Conservation (phyloP, 2,329 filamentous ascomycete genomes). For the Aspergillus fischeri region DNA sequence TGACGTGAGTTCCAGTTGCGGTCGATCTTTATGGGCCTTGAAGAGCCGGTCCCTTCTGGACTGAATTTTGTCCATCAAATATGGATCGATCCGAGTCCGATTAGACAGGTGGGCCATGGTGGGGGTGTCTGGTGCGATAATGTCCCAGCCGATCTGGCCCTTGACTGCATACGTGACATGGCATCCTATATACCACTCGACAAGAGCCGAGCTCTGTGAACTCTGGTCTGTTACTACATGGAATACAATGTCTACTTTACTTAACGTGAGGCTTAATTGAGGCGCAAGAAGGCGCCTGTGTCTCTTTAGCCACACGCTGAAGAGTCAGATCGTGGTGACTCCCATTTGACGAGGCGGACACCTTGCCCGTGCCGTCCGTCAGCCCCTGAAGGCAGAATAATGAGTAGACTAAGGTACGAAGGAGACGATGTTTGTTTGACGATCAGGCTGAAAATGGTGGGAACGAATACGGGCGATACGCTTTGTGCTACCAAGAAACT, state of each 20-base stretch:
- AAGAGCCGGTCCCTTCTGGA: conserved; percentile 1
- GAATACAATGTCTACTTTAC: not conserved
- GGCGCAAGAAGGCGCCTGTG: not conserved
- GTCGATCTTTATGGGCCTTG: not conserved
- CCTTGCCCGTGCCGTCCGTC: not conserved
- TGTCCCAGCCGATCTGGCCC: not conserved
- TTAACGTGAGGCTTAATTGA: not conserved
- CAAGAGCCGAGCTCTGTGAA: no score
- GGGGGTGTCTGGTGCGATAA: not conserved
- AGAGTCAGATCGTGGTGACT: not conserved
- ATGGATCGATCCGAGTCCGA: not conserved
- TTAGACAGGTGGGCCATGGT: not conserved
- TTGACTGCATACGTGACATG: not conserved
- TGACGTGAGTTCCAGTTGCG: not conserved
- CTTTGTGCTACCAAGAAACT: no score
- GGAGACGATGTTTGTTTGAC: no score
- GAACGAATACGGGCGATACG: no score
- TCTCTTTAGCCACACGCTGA: not conserved
- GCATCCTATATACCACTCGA: no score
- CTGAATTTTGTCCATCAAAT: not conserved
- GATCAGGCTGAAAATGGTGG: no score
- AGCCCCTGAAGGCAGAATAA: not conserved
- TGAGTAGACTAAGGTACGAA: not conserved
- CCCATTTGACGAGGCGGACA: not conserved
- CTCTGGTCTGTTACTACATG: not conserved